Evolutionary conservation across 768 basidiomycete genomes (phyloP).

Genomic region (Cystobasidium ongulense): DNA sequence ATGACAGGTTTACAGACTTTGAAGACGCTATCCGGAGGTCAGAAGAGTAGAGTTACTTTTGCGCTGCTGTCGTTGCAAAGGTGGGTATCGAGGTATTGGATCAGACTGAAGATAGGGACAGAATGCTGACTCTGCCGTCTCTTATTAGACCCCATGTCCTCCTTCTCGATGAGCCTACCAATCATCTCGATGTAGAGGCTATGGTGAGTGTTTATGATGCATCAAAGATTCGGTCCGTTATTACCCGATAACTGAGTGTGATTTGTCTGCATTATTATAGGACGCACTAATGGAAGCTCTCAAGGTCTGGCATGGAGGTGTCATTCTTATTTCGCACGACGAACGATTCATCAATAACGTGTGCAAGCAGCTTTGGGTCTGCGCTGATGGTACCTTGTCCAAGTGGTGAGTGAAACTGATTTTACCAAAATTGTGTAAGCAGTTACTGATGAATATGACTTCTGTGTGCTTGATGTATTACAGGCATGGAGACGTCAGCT

Average conservation of each 20-base stretch:
- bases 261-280: constrained; percentile 45
- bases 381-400: constrained; percentile 12
- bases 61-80: constrained; percentile 46
- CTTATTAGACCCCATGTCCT: constrained; percentile 84
- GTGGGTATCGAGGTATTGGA: neutral
- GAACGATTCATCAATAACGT: constrained; percentile 28
- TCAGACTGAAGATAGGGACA: neutral
- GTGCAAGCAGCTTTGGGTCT: constrained; percentile 41
- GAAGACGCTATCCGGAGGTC: constrained; percentile 51
- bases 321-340: constrained; percentile 37
- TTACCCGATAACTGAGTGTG: neutral
- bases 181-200: constrained; percentile 30
- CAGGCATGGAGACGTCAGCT: constrained; percentile 36
- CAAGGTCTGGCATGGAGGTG: constrained; percentile 45
- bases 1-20: constrained; percentile 19
- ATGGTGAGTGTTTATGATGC: neutral
- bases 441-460: constrained; percentile 14
- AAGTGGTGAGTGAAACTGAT: constrained; percentile 7
- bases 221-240: constrained; percentile 82
- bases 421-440: neutral
- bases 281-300: constrained; percentile 83
- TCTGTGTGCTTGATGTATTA: constrained; percentile 32
- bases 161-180: constrained; percentile 67
- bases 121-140: constrained; percentile 52
- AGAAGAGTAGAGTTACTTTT: constrained; percentile 92